phyloP scores from a whole-genome alignment of 2,329 filamentous ascomycete genomes.

The Neoascochyta sp. region DNA sequence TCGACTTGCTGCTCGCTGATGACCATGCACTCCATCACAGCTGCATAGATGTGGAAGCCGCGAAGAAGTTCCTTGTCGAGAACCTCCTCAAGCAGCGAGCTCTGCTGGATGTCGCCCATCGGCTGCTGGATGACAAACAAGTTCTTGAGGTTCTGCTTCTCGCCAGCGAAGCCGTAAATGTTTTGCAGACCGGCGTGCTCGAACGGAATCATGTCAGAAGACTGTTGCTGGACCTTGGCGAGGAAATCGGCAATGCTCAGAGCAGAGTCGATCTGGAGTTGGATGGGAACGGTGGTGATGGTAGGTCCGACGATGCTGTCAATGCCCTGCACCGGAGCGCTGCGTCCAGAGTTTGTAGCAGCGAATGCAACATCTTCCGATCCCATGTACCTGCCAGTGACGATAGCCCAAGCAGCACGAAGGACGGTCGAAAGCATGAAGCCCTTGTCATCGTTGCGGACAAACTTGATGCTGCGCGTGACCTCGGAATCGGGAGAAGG shows the following conservation, averaged over 20 bases:
- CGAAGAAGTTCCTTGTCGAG: conserved; percentile 9
- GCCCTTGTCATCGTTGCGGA: background rate
- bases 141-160: conserved; percentile 46
- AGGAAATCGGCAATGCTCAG: conserved; percentile 11
- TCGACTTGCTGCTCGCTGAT: conserved; percentile 9
- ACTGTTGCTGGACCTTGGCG: no score
- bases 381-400: conserved; percentile 19
- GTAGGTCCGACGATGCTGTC: conserved; percentile 41
- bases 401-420: conserved; percentile 30
- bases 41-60: conserved; percentile 15
- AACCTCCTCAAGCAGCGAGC: conserved; percentile 4
- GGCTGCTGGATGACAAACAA: conserved; percentile 50
- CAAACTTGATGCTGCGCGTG: conserved; percentile 1
- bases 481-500: conserved; percentile 6
- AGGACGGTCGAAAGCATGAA: conserved; percentile 10
- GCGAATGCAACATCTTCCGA: conserved; percentile 40
- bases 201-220: no score
- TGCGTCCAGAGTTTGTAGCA: conserved; percentile 36
- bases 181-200: no score
- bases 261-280: conserved; percentile 11
- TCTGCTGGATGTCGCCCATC: conserved; percentile 3
- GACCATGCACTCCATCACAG: conserved; percentile 14
- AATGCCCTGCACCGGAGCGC: conserved; percentile 35
- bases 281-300: conserved; percentile 40
- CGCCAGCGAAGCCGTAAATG: conserved; percentile 14